These are phyloP conservation scores for Tritrichomonas foetus DNA, from an alignment of 208 protist species.

Conservation along the genomic window DNA sequence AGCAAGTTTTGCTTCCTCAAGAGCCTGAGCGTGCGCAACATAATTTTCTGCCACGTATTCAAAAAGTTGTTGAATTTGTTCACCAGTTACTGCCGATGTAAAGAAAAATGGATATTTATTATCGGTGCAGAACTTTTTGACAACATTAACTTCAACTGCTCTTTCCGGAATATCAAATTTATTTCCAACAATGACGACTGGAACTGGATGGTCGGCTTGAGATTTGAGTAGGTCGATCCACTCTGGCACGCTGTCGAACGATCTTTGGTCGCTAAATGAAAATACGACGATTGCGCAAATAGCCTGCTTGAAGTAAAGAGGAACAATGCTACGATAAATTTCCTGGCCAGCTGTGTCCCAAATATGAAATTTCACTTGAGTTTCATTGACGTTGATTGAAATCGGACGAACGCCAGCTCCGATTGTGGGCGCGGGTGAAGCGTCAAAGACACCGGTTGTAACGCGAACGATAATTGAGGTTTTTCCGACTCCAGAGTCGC, in stretches of 20 bases:
- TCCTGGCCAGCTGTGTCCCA: not conserved
- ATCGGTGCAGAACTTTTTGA: not conserved
- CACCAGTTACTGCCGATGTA: not conserved
- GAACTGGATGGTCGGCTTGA: not conserved
- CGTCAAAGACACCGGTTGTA: not conserved
- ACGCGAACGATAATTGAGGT: not conserved
- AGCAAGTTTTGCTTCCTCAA: not conserved
- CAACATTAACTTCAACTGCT: not conserved
- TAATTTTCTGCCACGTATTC: not conserved
- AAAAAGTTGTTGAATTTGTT: not conserved
- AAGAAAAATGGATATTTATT: not conserved
- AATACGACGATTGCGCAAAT: not conserved
- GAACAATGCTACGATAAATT: no score
- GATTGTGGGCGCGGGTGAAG: not conserved
- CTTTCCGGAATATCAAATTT: not conserved
- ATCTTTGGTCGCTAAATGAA: not conserved
- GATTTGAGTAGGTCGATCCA: not conserved
- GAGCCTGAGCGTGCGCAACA: not conserved
- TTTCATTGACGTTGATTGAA: not conserved
- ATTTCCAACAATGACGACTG: slow-evolving; percentile 20
- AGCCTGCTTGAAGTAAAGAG: not conserved
- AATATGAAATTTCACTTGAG: not conserved
- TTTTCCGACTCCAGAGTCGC: not conserved
- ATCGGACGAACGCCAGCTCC: not conserved
- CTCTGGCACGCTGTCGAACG: not conserved